Base-by-base conservation (phyloP, 2,329 filamentous ascomycete species). In the Colletotrichum viniferum region DNA sequence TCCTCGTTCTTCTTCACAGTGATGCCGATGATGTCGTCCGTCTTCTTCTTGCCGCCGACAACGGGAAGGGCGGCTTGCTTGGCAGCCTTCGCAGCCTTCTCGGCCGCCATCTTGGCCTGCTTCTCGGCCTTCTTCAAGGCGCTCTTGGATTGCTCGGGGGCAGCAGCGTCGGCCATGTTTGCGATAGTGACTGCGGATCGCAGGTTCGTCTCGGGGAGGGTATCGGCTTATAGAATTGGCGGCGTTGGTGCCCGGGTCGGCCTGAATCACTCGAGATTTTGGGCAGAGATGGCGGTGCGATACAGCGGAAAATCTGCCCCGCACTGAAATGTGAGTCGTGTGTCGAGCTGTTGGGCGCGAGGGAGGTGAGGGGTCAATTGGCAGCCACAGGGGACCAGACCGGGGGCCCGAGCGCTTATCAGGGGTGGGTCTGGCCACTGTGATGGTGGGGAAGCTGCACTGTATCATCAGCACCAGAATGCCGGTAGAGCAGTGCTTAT, bases 1-100 rank as follows among this genome's bases (percentile, higher is more conserved):
- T 98, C 95, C 63, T 94, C 93, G 64, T 93, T 89, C 86, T 98
- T 98, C 78, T 91, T 90, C 76, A 94, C 92, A 77, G 96, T 97
- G 81, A 98, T 98, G 78, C 96, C 96, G 80, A 97, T 97, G 78
- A 97, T 91, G 78, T 92, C 90, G 82, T 92, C 90, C 12, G 86
- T 80, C 85, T 92, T 92, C 86, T 92, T 92, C 80, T 88, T 88
- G 69, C 89, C 89, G 56, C 87, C 86, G 38, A 90, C 89, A 28
- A 92, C 85, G 30, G 89, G 85, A 67, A 92, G 81, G 2, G 85
- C 78, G 52, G 86, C 83, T 81, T 91, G 87, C 85, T 92, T 92
- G 43, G 90, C 89, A 26, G 90, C 90, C 85, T 92, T 92, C 60
- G 89, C 89, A 69, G 90, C 90, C 83, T 92, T 92, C 58, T 91